A percentile compares a stretch with the other conserved stretches of the same genome.
phyloP scores from a whole-genome alignment of 768 basidiomycete genomes.

The Rhodocollybia butyracea region DNA sequence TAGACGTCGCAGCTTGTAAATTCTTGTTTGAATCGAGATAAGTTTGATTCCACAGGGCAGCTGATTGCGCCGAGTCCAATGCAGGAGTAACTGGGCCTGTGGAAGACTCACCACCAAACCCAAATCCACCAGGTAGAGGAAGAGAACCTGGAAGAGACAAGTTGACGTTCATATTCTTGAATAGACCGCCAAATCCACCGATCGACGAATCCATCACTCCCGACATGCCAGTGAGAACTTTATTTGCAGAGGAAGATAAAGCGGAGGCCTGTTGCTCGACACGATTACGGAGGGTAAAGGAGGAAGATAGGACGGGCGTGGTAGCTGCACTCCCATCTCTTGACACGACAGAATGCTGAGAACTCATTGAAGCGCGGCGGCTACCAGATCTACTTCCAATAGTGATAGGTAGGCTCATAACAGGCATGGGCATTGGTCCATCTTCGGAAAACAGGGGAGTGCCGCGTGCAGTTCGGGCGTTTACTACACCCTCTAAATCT shows the following conservation, averaged over 20 bases:
- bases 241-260: slow-evolving; percentile 78
- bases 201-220: slow-evolving; percentile 92
- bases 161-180: slow-evolving; percentile 44
- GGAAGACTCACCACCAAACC: slow-evolving; percentile 13
- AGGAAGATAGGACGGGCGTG: not conserved
- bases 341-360: not conserved
- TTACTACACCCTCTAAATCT: slow-evolving; percentile 65
- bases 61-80: slow-evolving; percentile 23
- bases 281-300: slow-evolving; percentile 40
- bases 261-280: slow-evolving; percentile 80
- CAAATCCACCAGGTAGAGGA: slow-evolving; percentile 22
- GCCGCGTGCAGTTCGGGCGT: not conserved
- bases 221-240: slow-evolving; percentile 74
- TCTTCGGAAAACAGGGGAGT: not conserved
- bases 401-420: slow-evolving; percentile 2
- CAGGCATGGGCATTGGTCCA: slow-evolving; percentile 2
- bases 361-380: not conserved
- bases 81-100: slow-evolving; percentile 16
- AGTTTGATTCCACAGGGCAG: slow-evolving; percentile 35
- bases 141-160: slow-evolving; percentile 59
- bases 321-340: not conserved
- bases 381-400: not conserved
- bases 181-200: slow-evolving; percentile 45
- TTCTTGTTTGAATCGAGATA: too few species aligned
- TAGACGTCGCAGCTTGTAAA: not conserved